Evolutionary conservation across 73 alveolate genomes (phyloP), one percentile per base, ranked within the genome.

Genomic region (Blepharisma stoltei): DNA sequence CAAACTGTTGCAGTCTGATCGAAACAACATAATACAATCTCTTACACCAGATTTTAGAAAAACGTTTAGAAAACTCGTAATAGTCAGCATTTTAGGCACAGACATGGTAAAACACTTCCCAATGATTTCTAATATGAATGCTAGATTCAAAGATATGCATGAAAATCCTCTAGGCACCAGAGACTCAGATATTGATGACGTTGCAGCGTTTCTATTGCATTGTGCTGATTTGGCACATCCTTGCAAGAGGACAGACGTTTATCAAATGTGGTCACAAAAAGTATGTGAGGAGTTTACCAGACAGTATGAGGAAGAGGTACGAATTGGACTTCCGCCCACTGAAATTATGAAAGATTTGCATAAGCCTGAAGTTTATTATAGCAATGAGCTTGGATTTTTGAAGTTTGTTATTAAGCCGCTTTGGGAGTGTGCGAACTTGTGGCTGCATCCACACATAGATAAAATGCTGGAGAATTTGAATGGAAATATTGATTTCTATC

Each of bases 31-130:
- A 21, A 25, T 73, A 6, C 43, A 43, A 54, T 25, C 23, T 4
- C 25, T 73, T 11, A 43, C 37, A 1, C 41, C 21, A 20, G 80
- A 73, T 9, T 70, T 21, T 47, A 37, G 8, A 32, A 73, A 53
- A 53, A 50, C 78, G 14, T 37, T 73, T 3, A 73, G 82, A 53
- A 73, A 73, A 47, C 45, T 41, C 25, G 78, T 84, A 0, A 52
- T 84, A n/a, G 88, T 70, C 47, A 85, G 89, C 6, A 79, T 78
- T 70, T 78, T 78, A 44, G 79, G 80, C 14, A 78, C 86, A 7
- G 86, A 78, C 60, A 55, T 69, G 81, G 86, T 68, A 41, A 78
- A 43, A 9, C 86, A 78, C 54, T 78, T 70, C 43, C 76, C 73
- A 70, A 86, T 78, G 0, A 52, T 52, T 20, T 14, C 66, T 14